These are phyloP conservation scores for Camellia lanceoleosa DNA, from an alignment of 148 eudicot genomes.

Conservation along the genomic window DNA sequence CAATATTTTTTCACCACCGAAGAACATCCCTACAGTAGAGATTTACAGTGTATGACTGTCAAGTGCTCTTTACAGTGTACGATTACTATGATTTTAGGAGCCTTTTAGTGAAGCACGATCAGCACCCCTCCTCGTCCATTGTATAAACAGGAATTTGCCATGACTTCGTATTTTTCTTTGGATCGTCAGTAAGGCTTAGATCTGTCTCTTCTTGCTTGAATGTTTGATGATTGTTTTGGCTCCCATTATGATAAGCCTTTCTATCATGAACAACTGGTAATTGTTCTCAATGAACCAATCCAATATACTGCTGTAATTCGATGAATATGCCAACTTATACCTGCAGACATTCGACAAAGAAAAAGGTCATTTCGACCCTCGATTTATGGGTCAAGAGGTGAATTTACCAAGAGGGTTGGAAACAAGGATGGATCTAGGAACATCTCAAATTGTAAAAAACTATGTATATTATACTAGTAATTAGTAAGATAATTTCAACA, in stretches of 20 bases:
- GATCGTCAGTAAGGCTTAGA: conserved; percentile 81
- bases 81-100: too few species aligned
- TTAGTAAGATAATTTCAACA: too few species aligned
- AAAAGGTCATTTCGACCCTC: not conserved
- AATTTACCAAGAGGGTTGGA: too few species aligned
- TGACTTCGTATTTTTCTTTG: conserved; percentile 71
- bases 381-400: not conserved
- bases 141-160: conserved; percentile 77
- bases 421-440: too few species aligned
- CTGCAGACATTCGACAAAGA: conserved; percentile 34
- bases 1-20: too few species aligned
- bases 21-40: too few species aligned
- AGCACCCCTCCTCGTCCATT: conserved; percentile 48
- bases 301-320: conserved; percentile 66
- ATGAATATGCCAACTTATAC: conserved; percentile 86
- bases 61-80: too few species aligned
- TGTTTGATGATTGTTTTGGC: conserved; percentile 79
- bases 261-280: conserved; percentile 91
- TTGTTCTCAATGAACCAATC: conserved; percentile 82
- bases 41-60: too few species aligned
- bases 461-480: too few species aligned
- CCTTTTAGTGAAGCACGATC: conserved; percentile 11
- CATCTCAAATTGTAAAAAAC: too few species aligned
- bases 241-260: conserved; percentile 82
- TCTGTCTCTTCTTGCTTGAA: conserved; percentile 70